These are phyloP conservation scores for Narthecium ossifragum DNA, from an alignment of 106 monocot species.

Conservation along the genomic window DNA sequence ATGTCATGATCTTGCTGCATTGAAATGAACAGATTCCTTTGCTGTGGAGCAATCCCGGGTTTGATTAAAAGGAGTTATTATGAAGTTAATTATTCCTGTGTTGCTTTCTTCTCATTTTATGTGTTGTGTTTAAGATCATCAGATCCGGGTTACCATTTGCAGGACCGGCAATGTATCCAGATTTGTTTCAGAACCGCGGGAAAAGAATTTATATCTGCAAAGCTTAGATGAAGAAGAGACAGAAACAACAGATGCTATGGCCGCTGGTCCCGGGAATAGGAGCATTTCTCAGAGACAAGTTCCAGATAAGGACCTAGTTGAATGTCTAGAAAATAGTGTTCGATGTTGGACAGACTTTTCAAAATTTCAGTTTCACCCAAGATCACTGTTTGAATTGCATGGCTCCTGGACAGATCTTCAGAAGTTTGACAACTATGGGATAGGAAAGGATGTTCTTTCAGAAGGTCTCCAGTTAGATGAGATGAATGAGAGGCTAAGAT, in stretches of 20 bases:
- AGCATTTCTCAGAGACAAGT: conserved; percentile 14
- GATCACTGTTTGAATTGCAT: conserved; percentile 64
- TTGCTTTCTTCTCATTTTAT: background rate
- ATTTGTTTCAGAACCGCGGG: conserved; percentile 43
- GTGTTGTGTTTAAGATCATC: conserved; percentile 1
- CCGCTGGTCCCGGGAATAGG: conserved; percentile 10
- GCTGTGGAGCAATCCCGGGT: too few relatives aligned
- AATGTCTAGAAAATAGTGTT: conserved; percentile 62
- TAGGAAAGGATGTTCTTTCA: conserved; percentile 60
- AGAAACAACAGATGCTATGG: background rate
- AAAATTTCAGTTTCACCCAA: conserved; percentile 82
- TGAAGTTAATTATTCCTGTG: background rate
- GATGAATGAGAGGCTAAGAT: conserved; percentile 68
- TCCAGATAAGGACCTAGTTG: conserved; percentile 58
- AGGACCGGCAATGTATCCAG: conserved; percentile 71
- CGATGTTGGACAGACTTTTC: conserved; percentile 90
- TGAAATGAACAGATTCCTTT: too few relatives aligned
- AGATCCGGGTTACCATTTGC: too few relatives aligned
- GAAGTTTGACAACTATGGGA: conserved; percentile 72
- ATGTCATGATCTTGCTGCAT: too few relatives aligned
- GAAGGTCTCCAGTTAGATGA: conserved; percentile 62
- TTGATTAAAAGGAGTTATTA: too few relatives aligned
- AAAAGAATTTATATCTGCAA: conserved; percentile 74
- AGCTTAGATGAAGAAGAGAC: conserved; percentile 62
- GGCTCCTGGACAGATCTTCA: conserved; percentile 64